Conservation (phyloP, 2,329 filamentous ascomycete species). For the Blastomyces parvus region DNA sequence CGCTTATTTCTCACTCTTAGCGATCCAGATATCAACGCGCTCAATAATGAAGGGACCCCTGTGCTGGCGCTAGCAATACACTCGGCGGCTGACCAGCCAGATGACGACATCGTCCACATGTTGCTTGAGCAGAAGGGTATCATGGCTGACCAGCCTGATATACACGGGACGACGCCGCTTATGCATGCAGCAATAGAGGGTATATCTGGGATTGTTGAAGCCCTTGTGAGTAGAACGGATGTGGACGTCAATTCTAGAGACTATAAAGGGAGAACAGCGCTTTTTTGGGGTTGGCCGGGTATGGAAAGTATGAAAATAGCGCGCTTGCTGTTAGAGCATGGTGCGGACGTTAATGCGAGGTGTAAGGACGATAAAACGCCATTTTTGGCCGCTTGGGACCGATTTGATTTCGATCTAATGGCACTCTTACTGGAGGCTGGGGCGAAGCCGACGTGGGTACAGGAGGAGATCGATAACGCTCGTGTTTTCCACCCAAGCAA, state of each 20-base stretch:
- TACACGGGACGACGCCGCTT: neutral
- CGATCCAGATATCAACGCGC: neutral
- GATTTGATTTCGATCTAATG: neutral
- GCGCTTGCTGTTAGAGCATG: neutral
- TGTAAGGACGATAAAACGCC: constrained; percentile 9
- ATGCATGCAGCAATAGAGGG: neutral
- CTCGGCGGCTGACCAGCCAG: neutral
- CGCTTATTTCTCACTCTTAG: neutral
- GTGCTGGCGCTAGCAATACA: neutral
- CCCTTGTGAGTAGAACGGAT: neutral
- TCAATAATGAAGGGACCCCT: neutral
- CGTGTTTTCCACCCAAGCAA: neutral
- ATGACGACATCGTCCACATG: too few species aligned
- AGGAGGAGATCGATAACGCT: neutral
- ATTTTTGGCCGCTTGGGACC: neutral
- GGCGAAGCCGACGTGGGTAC: neutral
- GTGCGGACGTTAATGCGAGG: constrained; percentile 8
- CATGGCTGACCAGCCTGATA: neutral
- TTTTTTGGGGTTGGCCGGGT: neutral
- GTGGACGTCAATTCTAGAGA: neutral
- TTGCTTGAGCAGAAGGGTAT: neutral
- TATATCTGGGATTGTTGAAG: neutral
- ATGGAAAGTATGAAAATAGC: neutral
- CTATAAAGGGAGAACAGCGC: neutral
- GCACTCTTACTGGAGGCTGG: neutral